phyloP scores from a whole-genome alignment of 2,329 filamentous ascomycete species.

The Aspergillus latus region DNA sequence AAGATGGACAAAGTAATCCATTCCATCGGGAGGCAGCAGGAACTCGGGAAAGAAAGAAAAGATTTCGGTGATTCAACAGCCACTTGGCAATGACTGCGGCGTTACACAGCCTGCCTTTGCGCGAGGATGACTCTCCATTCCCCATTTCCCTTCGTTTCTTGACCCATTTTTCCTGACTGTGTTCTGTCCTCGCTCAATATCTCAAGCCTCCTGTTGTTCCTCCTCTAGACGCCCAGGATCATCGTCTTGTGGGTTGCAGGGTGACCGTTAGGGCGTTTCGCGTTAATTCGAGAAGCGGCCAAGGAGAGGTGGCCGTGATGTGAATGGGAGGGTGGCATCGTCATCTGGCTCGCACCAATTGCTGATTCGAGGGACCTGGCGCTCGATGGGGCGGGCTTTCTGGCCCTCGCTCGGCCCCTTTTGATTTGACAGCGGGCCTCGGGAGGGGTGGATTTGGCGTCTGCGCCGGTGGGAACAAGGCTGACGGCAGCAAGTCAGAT shows the following conservation, averaged over 20 bases:
- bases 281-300: constrained; percentile 37
- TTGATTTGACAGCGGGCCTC: constrained; percentile 19
- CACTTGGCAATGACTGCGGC: constrained; percentile 14
- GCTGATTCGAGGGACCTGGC: constrained; percentile 9
- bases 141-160: not conserved
- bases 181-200: not conserved
- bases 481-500: constrained; percentile 29
- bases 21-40: constrained; percentile 20
- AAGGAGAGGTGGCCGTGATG: constrained; percentile 13
- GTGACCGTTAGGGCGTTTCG: constrained; percentile 43
- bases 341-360: constrained; percentile 11
- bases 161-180: not conserved
- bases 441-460: constrained; percentile 25
- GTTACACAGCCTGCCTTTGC: constrained; percentile 20
- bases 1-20: not conserved
- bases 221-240: constrained; percentile 4
- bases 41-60: not conserved
- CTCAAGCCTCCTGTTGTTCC: not conserved
- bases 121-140: not conserved
- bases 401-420: constrained; percentile 4
- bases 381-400: constrained; percentile 14
- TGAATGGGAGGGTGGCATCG: constrained; percentile 15
- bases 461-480: constrained; percentile 26
- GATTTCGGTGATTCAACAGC: not conserved
- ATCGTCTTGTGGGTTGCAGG: constrained; percentile 18